A percentile compares a stretch with the other conserved stretches of the same genome.
Conservation (phyloP, 495 filamentous ascomycete genomes). For the Talaromyces ruber region DNA sequence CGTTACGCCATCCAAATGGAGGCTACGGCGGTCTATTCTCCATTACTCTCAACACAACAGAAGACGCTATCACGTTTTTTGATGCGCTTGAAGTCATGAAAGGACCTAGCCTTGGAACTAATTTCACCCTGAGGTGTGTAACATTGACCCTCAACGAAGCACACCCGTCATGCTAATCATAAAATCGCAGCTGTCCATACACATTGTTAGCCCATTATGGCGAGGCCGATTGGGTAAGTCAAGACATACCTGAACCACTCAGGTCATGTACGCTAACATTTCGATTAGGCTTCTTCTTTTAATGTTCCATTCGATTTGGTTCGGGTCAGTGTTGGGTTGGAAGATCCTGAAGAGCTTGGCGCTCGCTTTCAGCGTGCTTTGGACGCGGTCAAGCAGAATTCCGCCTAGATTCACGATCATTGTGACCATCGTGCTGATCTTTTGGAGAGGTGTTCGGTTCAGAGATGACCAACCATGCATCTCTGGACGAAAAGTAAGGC, state of each 20-base stretch:
- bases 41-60: slow-evolving; percentile 61
- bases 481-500: too few species aligned
- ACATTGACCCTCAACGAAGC: neutral
- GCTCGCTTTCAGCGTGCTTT: slow-evolving; percentile 39
- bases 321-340: slow-evolving; percentile 83
- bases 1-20: slow-evolving; percentile 60
- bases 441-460: too few species aligned
- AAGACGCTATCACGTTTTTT: slow-evolving; percentile 72
- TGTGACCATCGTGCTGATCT: neutral
- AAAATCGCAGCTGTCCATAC: slow-evolving; percentile 60
- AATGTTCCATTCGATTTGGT: slow-evolving; percentile 72
- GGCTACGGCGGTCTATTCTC: slow-evolving; percentile 91
- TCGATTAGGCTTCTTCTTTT: slow-evolving; percentile 56
- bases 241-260: neutral
- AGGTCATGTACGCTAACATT: neutral
- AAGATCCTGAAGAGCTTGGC: slow-evolving; percentile 60
- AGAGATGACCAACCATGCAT: too few species aligned
- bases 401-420: slow-evolving; percentile 23
- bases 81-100: slow-evolving; percentile 83
- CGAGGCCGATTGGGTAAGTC: slow-evolving; percentile 78
- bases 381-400: slow-evolving; percentile 34
- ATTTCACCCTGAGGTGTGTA: slow-evolving; percentile 70
- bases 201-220: slow-evolving; percentile 85
- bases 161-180: slow-evolving; percentile 8
- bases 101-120: slow-evolving; percentile 91